These are phyloP conservation scores for Alternaria burnsii DNA, from an alignment of 2,329 filamentous ascomycete genomes.

Conservation along the genomic window DNA sequence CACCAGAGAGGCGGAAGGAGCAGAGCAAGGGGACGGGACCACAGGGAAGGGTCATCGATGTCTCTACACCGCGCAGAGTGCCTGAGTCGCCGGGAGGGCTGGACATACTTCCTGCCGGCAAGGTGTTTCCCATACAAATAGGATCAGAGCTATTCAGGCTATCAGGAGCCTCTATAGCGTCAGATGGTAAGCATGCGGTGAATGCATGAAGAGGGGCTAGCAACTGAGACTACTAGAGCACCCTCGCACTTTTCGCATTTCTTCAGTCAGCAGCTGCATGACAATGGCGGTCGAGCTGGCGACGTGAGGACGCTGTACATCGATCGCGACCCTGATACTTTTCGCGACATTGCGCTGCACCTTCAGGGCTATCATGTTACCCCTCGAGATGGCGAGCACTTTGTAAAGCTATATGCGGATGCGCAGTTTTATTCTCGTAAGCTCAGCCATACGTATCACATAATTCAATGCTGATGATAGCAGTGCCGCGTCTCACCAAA, in stretches of 20 bases:
- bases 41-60: slow-evolving; percentile 45
- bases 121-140: slow-evolving; percentile 76
- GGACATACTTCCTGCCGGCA: slow-evolving; percentile 70
- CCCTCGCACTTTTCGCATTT: slow-evolving; percentile 97
- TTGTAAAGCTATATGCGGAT: slow-evolving; percentile 91
- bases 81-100: slow-evolving; percentile 34
- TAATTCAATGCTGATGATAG: slow-evolving; percentile 19
- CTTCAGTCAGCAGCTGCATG: slow-evolving; percentile 81
- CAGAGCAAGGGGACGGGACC: slow-evolving; percentile 45
- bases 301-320: slow-evolving; percentile 87
- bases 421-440: slow-evolving; percentile 90
- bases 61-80: slow-evolving; percentile 43
- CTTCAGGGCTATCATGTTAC: slow-evolving; percentile 88
- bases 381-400: slow-evolving; percentile 83
- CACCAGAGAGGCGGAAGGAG: slow-evolving; percentile 35
- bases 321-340: slow-evolving; percentile 89
- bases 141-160: slow-evolving; percentile 73
- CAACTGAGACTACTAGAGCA: slow-evolving; percentile 70
- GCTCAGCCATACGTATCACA: slow-evolving; percentile 38
- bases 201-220: slow-evolving; percentile 5
- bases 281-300: slow-evolving; percentile 66
- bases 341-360: slow-evolving; percentile 87
- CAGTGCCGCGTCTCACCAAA: slow-evolving; percentile 86
- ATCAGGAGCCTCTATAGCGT: slow-evolving; percentile 74
- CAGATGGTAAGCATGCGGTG: slow-evolving; percentile 67